A percentile compares a stretch with the other conserved stretches of the same genome.
Evolutionary conservation across 345 rosid species (phyloP).

Genomic region (Lepidium aucheri): DNA sequence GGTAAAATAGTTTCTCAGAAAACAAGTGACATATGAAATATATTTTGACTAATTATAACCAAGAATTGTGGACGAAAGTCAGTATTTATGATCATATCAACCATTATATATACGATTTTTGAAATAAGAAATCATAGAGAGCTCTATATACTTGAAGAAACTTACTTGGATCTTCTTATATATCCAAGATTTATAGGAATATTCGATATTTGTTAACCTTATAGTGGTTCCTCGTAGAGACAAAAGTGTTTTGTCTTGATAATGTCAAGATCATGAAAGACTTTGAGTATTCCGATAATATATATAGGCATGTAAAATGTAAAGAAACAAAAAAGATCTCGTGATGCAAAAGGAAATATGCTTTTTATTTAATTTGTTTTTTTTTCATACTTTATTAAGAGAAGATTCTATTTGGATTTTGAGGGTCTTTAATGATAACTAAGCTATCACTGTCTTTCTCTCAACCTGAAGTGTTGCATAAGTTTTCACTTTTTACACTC

Average conservation of each 20-base stretch:
- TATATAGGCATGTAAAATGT: slow-evolving; percentile 18
- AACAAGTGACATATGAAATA: not conserved
- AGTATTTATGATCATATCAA: not conserved
- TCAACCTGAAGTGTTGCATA: slow-evolving; percentile 33
- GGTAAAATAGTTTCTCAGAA: not conserved
- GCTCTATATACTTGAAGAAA: too few species aligned
- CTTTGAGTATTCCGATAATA: slow-evolving; percentile 1
- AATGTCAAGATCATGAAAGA: slow-evolving; percentile 13
- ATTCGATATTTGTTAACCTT: not conserved
- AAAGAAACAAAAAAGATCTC: slow-evolving; percentile 27
- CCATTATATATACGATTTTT: not conserved
- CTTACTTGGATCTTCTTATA: slow-evolving; percentile 25
- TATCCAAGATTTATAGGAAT: not conserved
- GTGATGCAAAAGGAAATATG: slow-evolving; percentile 22
- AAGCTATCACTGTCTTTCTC: slow-evolving; percentile 31
- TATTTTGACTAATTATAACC: not conserved
- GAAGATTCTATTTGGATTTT: slow-evolving; percentile 26
- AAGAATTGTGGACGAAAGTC: not conserved
- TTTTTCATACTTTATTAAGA: not conserved
- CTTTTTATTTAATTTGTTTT: slow-evolving; percentile 7
- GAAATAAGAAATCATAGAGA: too few species aligned
- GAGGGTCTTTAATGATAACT: slow-evolving; percentile 23
- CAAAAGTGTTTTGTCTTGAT: slow-evolving; percentile 26
- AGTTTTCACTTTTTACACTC: slow-evolving; percentile 26
- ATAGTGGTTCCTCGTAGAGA: slow-evolving; percentile 11